Conservation (phyloP, 2,329 filamentous ascomycete genomes). For the Chrysoporthe austroafricana region DNA sequence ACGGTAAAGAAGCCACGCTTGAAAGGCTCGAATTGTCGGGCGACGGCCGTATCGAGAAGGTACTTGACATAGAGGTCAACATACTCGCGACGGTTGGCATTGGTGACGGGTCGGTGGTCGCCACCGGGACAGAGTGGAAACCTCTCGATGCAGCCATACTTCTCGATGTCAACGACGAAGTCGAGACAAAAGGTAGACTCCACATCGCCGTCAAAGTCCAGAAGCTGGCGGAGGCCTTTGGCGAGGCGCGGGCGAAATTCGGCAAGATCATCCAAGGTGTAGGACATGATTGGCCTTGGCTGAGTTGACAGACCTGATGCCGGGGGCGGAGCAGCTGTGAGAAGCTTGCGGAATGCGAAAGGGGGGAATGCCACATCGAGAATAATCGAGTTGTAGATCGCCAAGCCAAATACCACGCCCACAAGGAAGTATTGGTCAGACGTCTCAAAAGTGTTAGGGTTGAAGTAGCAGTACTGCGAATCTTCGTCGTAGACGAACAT, state of each 20-base stretch:
- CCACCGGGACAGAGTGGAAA: conserved; percentile 77
- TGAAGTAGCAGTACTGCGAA: conserved; percentile 91
- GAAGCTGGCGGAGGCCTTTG: conserved; percentile 71
- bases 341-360: conserved; percentile 85
- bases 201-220: conserved; percentile 85
- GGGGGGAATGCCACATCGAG: conserved; percentile 86
- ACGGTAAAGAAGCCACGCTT: conserved; percentile 93
- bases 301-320: conserved; percentile 58
- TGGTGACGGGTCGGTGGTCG: conserved; percentile 78
- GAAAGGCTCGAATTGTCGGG: conserved; percentile 89
- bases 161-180: conserved; percentile 77
- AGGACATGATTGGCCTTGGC: conserved; percentile 66
- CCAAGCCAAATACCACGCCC: conserved; percentile 83
- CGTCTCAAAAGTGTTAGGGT: conserved; percentile 85
- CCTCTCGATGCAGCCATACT: conserved; percentile 69
- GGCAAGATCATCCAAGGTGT: conserved; percentile 79
- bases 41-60: conserved; percentile 76
- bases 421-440: conserved; percentile 92
- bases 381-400: conserved; percentile 95
- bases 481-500: conserved; percentile 93
- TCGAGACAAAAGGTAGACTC: conserved; percentile 79
- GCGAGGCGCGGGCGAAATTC: conserved; percentile 81
- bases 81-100: conserved; percentile 80
- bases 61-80: conserved; percentile 84
- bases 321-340: conserved; percentile 73